Conservation (phyloP, 495 filamentous ascomycete species). For the Emericellopsis terricola region DNA sequence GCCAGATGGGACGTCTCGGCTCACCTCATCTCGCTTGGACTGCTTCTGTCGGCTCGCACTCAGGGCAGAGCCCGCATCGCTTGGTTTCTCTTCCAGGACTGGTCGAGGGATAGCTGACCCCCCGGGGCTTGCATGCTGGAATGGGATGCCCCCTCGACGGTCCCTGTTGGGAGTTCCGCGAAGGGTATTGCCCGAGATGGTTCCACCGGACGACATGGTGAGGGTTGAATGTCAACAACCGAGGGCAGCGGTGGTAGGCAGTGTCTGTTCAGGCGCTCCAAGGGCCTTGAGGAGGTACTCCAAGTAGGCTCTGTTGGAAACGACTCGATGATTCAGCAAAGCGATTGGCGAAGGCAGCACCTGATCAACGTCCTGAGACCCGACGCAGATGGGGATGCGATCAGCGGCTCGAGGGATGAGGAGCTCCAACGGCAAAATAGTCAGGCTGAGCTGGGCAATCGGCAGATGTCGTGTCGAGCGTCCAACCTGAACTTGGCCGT, state of each 20-base stretch:
- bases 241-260: not conserved
- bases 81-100: constrained; percentile 45
- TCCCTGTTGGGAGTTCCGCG: constrained; percentile 43
- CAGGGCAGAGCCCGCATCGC: constrained; percentile 53
- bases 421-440: too few relatives aligned
- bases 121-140: constrained; percentile 38
- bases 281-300: too few relatives aligned
- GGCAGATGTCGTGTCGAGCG: too few relatives aligned
- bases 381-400: too few relatives aligned
- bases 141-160: constrained; percentile 51
- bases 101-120: constrained; percentile 68
- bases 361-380: too few relatives aligned
- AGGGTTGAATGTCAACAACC: not conserved
- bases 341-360: too few relatives aligned
- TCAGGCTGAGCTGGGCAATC: too few relatives aligned
- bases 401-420: too few relatives aligned
- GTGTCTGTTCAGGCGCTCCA: too few relatives aligned
- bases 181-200: constrained; percentile 22
- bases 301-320: too few relatives aligned
- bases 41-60: constrained; percentile 86
- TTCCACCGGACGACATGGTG: not conserved
- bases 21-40: constrained; percentile 95
- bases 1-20: not conserved
- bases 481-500: too few relatives aligned
- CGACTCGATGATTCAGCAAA: too few relatives aligned